These are phyloP conservation scores for Ceratocystis harringtonii DNA, from an alignment of 2,329 filamentous ascomycete genomes.

Conservation along the genomic window DNA sequence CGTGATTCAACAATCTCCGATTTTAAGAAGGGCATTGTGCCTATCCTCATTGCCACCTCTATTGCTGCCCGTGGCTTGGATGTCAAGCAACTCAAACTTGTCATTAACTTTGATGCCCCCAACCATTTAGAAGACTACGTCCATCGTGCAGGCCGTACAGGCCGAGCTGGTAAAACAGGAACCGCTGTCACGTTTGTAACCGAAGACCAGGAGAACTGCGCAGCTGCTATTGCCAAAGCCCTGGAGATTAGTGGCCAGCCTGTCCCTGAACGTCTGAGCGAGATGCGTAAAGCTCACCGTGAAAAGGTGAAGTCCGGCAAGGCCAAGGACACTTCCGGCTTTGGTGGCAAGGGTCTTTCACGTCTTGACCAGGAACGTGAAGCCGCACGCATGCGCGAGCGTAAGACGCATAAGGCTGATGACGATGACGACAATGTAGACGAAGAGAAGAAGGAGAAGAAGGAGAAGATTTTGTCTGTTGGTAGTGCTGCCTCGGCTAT, in stretches of 20 bases:
- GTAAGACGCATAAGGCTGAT: constrained; percentile 78
- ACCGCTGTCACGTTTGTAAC: constrained; percentile 91
- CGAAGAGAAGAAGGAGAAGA: constrained; percentile 59
- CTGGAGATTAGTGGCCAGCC: constrained; percentile 80
- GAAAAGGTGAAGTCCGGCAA: constrained; percentile 89
- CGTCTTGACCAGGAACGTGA: constrained; percentile 83
- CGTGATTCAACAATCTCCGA: constrained; percentile 83
- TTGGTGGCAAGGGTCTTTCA: constrained; percentile 89
- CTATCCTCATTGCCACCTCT: constrained; percentile 84
- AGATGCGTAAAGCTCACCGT: constrained; percentile 58
- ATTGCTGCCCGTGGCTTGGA: constrained; percentile 90
- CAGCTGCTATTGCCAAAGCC: constrained; percentile 76
- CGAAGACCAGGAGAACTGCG: constrained; percentile 79
- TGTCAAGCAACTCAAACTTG: constrained; percentile 88
- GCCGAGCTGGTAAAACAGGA: constrained; percentile 84
- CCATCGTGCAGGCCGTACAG: constrained; percentile 83
- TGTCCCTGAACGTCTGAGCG: constrained; percentile 53
- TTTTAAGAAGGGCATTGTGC: constrained; percentile 82
- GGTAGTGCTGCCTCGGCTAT: constrained; percentile 46
- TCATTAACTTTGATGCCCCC: constrained; percentile 88
- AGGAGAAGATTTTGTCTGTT: constrained; percentile 53
- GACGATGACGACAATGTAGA: constrained; percentile 73
- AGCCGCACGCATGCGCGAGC: constrained; percentile 69
- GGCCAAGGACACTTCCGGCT: constrained; percentile 77
- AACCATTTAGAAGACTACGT: constrained; percentile 96